Conservation (phyloP, 2,329 filamentous ascomycete species). For the Ophiostoma populinum region DNA sequence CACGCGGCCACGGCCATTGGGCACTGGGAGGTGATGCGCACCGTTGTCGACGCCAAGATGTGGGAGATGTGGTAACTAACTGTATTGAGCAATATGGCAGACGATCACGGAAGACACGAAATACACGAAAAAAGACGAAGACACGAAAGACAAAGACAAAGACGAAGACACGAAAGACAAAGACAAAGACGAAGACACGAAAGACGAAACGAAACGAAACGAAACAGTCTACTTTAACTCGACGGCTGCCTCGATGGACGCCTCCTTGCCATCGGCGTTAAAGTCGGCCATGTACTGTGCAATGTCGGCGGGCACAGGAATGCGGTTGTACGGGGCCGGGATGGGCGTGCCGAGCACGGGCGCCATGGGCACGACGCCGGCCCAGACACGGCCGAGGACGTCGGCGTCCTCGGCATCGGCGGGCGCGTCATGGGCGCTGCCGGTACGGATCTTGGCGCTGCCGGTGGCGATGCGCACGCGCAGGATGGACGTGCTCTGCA, state of each 20-base stretch:
- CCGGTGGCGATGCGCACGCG: conserved; percentile 51
- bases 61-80: too few relatives aligned
- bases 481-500: conserved; percentile 58
- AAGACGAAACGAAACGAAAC: too few relatives aligned
- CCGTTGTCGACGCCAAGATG: conserved; percentile 55
- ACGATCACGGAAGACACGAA: conserved; percentile 11
- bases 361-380: conserved; percentile 44
- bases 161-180: neutral
- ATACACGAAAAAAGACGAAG: too few relatives aligned
- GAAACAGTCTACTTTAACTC: conserved; percentile 3
- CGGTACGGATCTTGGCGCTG: conserved; percentile 57
- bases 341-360: conserved; percentile 46
- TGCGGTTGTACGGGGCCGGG: conserved; percentile 38
- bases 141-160: neutral
- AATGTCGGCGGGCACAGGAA: conserved; percentile 47
- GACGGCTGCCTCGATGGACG: conserved; percentile 13
- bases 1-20: conserved; percentile 62
- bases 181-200: too few relatives aligned
- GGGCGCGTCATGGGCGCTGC: conserved; percentile 39
- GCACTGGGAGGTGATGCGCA: conserved; percentile 88
- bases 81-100: conserved; percentile 75
- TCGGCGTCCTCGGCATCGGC: conserved; percentile 27
- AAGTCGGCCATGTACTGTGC: conserved; percentile 21
- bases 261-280: conserved; percentile 16
- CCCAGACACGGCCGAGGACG: conserved; percentile 30